Evolutionary conservation across 2,329 filamentous ascomycete genomes (phyloP).

Genomic region (Akanthomyces dipterigenus): DNA sequence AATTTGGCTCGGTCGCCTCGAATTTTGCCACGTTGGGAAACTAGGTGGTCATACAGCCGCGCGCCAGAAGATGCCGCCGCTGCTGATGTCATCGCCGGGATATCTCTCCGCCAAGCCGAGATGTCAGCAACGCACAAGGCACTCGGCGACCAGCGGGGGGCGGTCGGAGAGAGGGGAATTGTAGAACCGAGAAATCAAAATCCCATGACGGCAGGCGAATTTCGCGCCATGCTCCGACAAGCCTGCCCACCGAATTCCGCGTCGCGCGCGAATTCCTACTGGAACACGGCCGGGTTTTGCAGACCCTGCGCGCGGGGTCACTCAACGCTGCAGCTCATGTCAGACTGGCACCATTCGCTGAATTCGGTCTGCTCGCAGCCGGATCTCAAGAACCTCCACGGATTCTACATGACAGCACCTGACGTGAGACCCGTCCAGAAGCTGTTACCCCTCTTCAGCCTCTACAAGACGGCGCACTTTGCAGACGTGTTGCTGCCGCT

Average conservation of each 20-base stretch:
- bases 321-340: conserved; percentile 59
- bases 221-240: conserved; percentile 36
- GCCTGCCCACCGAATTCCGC: conserved; percentile 58
- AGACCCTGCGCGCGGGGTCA: conserved; percentile 55
- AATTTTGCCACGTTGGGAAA: conserved; percentile 53
- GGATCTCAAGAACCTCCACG: conserved; percentile 66
- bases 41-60: conserved; percentile 26
- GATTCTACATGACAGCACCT: conserved; percentile 62
- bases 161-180: not conserved
- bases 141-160: not conserved
- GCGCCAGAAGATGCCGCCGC: conserved; percentile 6
- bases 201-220: conserved; percentile 22
- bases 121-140: conserved; percentile 3
- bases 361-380: conserved; percentile 66
- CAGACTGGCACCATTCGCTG: conserved; percentile 57
- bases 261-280: conserved; percentile 51
- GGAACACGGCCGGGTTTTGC: conserved; percentile 60
- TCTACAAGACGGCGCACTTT: conserved; percentile 65
- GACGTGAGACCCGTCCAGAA: conserved; percentile 55
- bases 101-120: conserved; percentile 6
- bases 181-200: not conserved
- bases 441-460: conserved; percentile 68
- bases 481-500: conserved; percentile 70
- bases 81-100: conserved; percentile 11
- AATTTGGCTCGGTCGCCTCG: conserved; percentile 53